These are phyloP conservation scores for Diaporthe batatas DNA, from an alignment of 2,329 filamentous ascomycete genomes.

Conservation along the genomic window DNA sequence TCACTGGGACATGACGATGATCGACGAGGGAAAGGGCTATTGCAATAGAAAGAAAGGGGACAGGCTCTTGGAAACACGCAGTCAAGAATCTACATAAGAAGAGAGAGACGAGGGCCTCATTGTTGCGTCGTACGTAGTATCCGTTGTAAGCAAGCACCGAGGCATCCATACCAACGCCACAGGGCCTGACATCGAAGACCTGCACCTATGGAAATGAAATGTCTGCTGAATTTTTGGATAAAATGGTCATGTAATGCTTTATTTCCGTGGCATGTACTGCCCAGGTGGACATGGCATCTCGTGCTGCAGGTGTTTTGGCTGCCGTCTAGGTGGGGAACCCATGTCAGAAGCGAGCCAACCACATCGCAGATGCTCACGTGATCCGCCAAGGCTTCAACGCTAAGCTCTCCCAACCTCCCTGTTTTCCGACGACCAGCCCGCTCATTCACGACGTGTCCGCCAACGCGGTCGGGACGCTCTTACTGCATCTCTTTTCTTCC, in stretches of 20 bases:
- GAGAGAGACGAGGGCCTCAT: no score
- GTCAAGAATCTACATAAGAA: no score
- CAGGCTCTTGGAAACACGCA: no score
- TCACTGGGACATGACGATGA: no score
- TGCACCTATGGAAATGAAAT: no score
- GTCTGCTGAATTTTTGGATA: no score
- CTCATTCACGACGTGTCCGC: background rate
- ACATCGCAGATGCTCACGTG: slow-evolving; percentile 6
- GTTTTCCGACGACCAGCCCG: background rate
- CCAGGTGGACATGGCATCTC: background rate
- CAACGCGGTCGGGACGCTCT: background rate
- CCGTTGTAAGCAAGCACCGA: no score
- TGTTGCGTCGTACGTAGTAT: no score
- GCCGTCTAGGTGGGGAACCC: background rate
- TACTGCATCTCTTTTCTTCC: background rate
- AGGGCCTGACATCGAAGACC: background rate
- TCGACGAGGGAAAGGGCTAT: no score
- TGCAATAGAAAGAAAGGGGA: no score
- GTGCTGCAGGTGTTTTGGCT: background rate
- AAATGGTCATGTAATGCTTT: no score
- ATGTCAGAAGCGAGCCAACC: slow-evolving; percentile 4
- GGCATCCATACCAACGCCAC: background rate
- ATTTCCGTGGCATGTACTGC: no score
- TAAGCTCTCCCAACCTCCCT: slow-evolving; percentile 31
- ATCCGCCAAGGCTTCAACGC: background rate